A percentile compares a stretch with the other conserved stretches of the same genome.
phyloP scores from a whole-genome alignment of 2,329 filamentous ascomycete species.

The Magnaporthales sp. region DNA sequence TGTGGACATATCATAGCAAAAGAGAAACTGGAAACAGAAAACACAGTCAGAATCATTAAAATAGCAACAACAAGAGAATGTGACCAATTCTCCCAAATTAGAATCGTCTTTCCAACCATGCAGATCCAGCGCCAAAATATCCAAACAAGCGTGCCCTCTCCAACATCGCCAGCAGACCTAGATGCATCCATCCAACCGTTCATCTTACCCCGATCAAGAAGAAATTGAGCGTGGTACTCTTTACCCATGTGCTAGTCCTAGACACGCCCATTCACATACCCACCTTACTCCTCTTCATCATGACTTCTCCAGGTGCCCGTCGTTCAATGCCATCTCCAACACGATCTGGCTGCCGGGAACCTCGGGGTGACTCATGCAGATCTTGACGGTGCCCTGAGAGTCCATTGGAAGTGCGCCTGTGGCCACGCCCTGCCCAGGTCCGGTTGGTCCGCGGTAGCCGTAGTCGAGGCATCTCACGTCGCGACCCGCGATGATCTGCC shows the following conservation, averaged over 20 bases:
- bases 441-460: slow-evolving; percentile 57
- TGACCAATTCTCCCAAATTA: too few relatives aligned
- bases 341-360: slow-evolving; percentile 77
- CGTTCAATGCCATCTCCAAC: slow-evolving; percentile 85
- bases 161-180: too few relatives aligned
- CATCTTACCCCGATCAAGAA: too few relatives aligned
- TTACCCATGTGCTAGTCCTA: too few relatives aligned
- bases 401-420: slow-evolving; percentile 21
- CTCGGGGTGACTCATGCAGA: slow-evolving; percentile 92
- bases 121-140: too few relatives aligned
- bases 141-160: too few relatives aligned
- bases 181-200: too few relatives aligned
- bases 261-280: not conserved
- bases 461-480: slow-evolving; percentile 90
- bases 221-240: too few relatives aligned
- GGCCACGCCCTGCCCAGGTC: slow-evolving; percentile 28
- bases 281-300: not conserved
- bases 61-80: too few relatives aligned
- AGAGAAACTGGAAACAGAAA: too few relatives aligned
- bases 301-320: slow-evolving; percentile 58
- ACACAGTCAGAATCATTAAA: too few relatives aligned
- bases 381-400: slow-evolving; percentile 74
- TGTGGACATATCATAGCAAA: not conserved
- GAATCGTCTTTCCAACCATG: too few relatives aligned
- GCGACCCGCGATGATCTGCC: slow-evolving; percentile 87